Evolutionary conservation across 768 basidiomycete genomes (phyloP).

Genomic region (Psilocybe cubensis): DNA sequence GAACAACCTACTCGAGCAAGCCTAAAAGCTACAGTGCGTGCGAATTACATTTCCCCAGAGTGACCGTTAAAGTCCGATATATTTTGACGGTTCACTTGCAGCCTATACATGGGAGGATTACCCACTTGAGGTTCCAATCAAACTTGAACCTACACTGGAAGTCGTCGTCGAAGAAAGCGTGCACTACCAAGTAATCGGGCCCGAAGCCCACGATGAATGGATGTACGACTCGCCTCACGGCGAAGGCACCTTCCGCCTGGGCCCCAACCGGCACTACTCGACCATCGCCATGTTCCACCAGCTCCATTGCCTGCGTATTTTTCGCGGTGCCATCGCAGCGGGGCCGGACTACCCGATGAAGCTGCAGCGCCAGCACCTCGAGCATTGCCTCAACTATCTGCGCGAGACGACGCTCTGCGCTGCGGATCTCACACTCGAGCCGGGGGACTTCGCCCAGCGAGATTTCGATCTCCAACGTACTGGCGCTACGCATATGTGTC

Average conservation of each 20-base stretch:
- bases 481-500: constrained; percentile 31
- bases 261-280: constrained; percentile 31
- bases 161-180: constrained; percentile 32
- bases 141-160: background rate
- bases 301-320: constrained; percentile 36
- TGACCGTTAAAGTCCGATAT: too few species aligned
- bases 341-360: background rate
- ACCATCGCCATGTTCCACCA: constrained; percentile 40
- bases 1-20: background rate
- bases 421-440: constrained; percentile 44
- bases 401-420: constrained; percentile 40
- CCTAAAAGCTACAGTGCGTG: background rate
- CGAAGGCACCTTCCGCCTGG: constrained; percentile 22
- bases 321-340: constrained; percentile 18
- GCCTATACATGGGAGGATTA: constrained; percentile 16
- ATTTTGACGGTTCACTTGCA: background rate
- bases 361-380: constrained; percentile 18
- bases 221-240: constrained; percentile 23
- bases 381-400: constrained; percentile 46
- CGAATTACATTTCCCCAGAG: background rate
- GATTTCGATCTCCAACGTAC: constrained; percentile 26
- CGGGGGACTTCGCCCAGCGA: constrained; percentile 27
- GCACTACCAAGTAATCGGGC: constrained; percentile 28
- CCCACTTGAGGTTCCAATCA: constrained; percentile 18
- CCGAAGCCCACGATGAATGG: constrained; percentile 33